Percentiles rank a stretch among this genome's conserved stretches.
Conservation (phyloP, 345 rosid species). For the Syzygium aromaticum region DNA sequence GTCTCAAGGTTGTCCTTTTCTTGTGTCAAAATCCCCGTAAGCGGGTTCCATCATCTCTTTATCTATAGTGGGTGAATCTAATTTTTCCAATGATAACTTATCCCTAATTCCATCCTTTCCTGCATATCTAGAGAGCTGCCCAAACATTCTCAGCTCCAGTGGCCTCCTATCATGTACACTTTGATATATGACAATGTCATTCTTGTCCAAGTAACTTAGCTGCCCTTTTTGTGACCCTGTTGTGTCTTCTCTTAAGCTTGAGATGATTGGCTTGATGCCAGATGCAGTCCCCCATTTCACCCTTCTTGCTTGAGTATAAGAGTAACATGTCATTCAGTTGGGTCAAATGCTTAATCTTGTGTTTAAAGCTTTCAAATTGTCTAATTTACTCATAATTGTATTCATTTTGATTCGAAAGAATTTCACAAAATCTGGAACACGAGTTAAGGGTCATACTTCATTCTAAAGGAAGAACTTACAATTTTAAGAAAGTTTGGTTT, state of each 20-base stretch:
- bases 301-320: not conserved
- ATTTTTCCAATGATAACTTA: not conserved
- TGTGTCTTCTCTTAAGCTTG: not conserved
- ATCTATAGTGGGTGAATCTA: not conserved
- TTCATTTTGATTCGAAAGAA: not conserved
- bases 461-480: not conserved
- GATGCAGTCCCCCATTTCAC: not conserved
- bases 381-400: not conserved
- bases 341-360: not conserved
- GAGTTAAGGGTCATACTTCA: not conserved
- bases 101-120: not conserved
- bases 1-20: not conserved
- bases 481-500: not conserved
- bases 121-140: not conserved
- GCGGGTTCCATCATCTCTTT: not conserved
- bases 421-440: not conserved
- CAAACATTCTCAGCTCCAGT: not conserved
- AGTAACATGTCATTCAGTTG: not conserved
- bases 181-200: not conserved
- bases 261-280: not conserved
- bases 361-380: not conserved
- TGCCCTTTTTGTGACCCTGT: not conserved
- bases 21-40: not conserved
- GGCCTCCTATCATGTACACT: not conserved
- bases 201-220: not conserved